These are phyloP conservation scores for Clarkia xantiana DNA, from an alignment of 345 rosid genomes.

Conservation along the genomic window DNA sequence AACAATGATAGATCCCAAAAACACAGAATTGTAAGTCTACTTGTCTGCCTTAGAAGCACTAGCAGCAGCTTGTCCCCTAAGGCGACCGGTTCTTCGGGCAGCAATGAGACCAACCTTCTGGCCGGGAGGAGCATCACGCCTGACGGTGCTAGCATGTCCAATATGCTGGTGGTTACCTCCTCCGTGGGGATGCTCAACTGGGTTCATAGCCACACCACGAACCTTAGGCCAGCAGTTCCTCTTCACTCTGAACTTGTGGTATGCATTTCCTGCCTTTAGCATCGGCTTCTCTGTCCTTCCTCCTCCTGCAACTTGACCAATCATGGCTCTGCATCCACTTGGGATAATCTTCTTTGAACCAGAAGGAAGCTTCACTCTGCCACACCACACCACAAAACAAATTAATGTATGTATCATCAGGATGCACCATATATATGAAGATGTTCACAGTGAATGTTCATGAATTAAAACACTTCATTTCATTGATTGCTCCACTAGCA, in stretches of 20 bases:
- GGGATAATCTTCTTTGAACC: constrained; percentile 4
- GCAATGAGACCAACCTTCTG: constrained; percentile 5
- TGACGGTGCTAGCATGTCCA: constrained; percentile 3
- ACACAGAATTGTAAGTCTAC: no score
- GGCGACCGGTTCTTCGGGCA: constrained; percentile 1
- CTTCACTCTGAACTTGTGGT: constrained; percentile 4
- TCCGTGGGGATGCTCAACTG: constrained; percentile 5
- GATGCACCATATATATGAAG: no score
- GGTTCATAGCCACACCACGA: constrained; percentile 3
- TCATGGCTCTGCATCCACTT: constrained; percentile 5
- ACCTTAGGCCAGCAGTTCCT: constrained; percentile 5
- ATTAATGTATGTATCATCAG: no score
- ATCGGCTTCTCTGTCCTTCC: constrained; percentile 4
- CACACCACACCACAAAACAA: background rate
- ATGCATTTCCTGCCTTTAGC: constrained; percentile 3
- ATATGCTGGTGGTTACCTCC: constrained; percentile 5
- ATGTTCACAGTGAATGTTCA: no score
- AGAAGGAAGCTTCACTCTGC: constrained; percentile 2
- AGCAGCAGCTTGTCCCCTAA: constrained; percentile 8
- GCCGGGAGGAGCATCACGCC: constrained; percentile 3
- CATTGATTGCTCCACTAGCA: no score
- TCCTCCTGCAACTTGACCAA: constrained; percentile 4
- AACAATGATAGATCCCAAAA: no score
- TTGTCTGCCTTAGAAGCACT: background rate
- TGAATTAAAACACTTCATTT: no score